Conservation (phyloP, 2,329 filamentous ascomycete species). For the Penicillium frequentans region DNA sequence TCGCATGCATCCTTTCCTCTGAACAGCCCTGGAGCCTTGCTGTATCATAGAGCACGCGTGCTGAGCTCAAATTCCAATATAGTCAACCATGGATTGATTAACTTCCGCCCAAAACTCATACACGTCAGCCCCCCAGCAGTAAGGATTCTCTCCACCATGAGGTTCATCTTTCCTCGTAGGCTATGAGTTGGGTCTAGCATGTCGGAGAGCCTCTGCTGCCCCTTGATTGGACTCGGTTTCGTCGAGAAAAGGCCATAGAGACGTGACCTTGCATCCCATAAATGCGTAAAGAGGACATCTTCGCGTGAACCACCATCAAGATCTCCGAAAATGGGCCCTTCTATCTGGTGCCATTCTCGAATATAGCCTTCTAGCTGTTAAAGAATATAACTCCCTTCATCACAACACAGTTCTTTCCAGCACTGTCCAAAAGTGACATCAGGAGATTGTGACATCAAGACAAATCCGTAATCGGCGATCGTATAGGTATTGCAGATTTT, state of each 20-base stretch:
- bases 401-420: slow-evolving; percentile 8
- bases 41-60: too few species aligned
- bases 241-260: slow-evolving; percentile 19
- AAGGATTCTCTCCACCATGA: too few species aligned
- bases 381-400: slow-evolving; percentile 6
- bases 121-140: neutral
- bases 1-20: too few species aligned
- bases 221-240: slow-evolving; percentile 9
- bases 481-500: slow-evolving; percentile 14
- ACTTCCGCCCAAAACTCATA: too few species aligned
- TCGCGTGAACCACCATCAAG: slow-evolving; percentile 13
- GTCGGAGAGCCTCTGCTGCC: too few species aligned
- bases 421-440: slow-evolving; percentile 8
- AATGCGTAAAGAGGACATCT: slow-evolving; percentile 17
- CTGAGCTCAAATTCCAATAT: too few species aligned
- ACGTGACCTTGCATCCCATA: slow-evolving; percentile 11
- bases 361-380: slow-evolving; percentile 10
- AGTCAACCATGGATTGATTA: too few species aligned
- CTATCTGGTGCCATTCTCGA: slow-evolving; percentile 12
- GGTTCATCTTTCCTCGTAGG: too few species aligned
- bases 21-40: too few species aligned
- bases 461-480: slow-evolving; percentile 11
- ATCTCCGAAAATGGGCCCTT: slow-evolving; percentile 13
- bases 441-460: slow-evolving; percentile 12
- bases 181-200: too few species aligned